Base-by-base conservation (phyloP, 441 rosid genomes). In the Jatropha multifida region DNA sequence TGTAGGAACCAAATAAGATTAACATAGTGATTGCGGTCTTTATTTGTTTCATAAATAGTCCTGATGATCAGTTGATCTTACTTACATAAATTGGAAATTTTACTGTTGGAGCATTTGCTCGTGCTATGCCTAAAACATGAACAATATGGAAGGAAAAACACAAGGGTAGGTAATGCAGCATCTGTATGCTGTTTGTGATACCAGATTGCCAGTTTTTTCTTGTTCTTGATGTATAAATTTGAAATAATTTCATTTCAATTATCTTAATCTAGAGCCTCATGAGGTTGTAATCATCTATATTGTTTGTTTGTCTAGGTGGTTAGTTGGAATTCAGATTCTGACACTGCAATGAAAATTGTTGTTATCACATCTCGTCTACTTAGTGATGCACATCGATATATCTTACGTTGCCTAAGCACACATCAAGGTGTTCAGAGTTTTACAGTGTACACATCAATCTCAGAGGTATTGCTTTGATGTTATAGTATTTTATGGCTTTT, bases 311-410 rank as follows among this genome's bases (percentile, higher is more conserved):
- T 81, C 18, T 74, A 94, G 97, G 96, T 80, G 65, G 91, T 80
- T 83, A 89, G 82, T 81, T 94, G 97, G 97, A 91, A 80, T 82
- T 83, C 91, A 63, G 85, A 81, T 76, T 69, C 75, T 72, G 84
- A 77, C 72, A 76, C 83, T 49, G 84, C 88, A 9, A 85, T 78
- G 59, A 88, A 84, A 83, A 61, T 91, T 79, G 91, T 86, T 75
- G 85, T 92, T 82, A 85, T 93, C 83, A 91, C 94, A 63, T 95
- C 96, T 75, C 89, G 91, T 73, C 84, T 95, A 65, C 83, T 95
- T 62, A 95, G 92, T 59, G 96, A 95, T 83, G 91, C 97, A 71
- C 99, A 95, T 89, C 89, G 98, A 48, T 93, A 90, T 85, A 89
- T 90, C 76, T 76, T 95, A 69, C 94, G 96, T 48, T 91, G 96